Evolutionary conservation across 495 filamentous ascomycete species (phyloP).

Genomic region (Hypoxylon rickii): DNA sequence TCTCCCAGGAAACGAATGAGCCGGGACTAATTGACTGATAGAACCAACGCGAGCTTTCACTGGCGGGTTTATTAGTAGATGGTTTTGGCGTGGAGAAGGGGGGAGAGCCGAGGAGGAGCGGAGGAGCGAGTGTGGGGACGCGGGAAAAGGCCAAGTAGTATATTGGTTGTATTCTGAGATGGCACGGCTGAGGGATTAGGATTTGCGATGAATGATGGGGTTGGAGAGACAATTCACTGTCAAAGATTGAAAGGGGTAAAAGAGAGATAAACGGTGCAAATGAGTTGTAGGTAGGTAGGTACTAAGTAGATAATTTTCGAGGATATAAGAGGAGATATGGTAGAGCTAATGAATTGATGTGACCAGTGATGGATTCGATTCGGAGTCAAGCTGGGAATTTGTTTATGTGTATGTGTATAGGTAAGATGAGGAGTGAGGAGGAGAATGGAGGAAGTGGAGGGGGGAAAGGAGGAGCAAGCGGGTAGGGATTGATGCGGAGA

Average conservation of each 20-base stretch:
- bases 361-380: constrained; percentile 30
- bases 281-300: too few relatives aligned
- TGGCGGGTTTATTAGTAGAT: constrained; percentile 25
- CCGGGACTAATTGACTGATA: constrained; percentile 20
- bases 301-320: too few relatives aligned
- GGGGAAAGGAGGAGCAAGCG: constrained; percentile 14
- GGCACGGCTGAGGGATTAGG: constrained; percentile 6
- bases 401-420: constrained; percentile 21
- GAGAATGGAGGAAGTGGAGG: constrained; percentile 16
- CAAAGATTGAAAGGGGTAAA: neutral
- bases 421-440: constrained; percentile 31
- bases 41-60: constrained; percentile 7
- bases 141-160: constrained; percentile 19
- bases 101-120: constrained; percentile 13
- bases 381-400: constrained; percentile 33
- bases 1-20: constrained; percentile 15
- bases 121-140: constrained; percentile 30
- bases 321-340: neutral
- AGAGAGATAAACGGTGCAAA: neutral
- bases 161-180: constrained; percentile 20
- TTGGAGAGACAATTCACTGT: neutral
- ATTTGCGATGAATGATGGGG: neutral
- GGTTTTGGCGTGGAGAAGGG: constrained; percentile 24
- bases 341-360: constrained; percentile 12
- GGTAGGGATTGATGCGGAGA: constrained; percentile 29